A percentile compares a stretch with the other conserved stretches of the same genome.
Conservation (phyloP, 2,329 filamentous ascomycete genomes). For the Chaetomium sp. region DNA sequence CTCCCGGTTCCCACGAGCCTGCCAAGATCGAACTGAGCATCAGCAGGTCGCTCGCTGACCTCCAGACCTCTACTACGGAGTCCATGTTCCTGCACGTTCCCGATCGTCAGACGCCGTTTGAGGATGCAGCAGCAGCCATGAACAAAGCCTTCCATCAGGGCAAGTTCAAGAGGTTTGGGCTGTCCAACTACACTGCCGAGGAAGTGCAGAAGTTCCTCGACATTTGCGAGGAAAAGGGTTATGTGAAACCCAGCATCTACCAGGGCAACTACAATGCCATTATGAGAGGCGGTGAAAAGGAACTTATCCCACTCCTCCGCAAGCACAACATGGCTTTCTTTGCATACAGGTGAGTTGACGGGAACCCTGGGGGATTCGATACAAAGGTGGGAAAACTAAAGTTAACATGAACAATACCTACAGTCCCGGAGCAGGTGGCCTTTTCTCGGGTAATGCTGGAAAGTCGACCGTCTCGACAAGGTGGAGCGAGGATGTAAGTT, state of each 20-base stretch:
- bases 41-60: neutral
- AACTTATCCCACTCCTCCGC: neutral
- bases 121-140: neutral
- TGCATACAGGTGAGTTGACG: neutral
- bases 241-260: neutral
- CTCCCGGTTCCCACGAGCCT: neutral
- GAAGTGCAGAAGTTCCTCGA: neutral
- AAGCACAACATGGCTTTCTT: neutral
- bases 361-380: neutral
- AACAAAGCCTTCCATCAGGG: neutral
- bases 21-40: neutral
- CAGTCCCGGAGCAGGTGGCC: neutral
- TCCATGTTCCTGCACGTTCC: neutral
- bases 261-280: slow-evolving; percentile 1
- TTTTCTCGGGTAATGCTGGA: neutral
- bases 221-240: neutral
- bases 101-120: neutral
- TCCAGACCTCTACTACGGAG: neutral
- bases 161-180: neutral
- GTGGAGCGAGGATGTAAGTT: neutral
- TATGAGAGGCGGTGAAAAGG: neutral
- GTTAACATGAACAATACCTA: neutral
- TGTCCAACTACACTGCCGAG: neutral
- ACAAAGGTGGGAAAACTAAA: neutral
- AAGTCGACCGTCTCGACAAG: neutral